These are phyloP conservation scores for Colletotrichum theobromicola DNA, from an alignment of 2,329 filamentous ascomycete genomes.

Conservation along the genomic window DNA sequence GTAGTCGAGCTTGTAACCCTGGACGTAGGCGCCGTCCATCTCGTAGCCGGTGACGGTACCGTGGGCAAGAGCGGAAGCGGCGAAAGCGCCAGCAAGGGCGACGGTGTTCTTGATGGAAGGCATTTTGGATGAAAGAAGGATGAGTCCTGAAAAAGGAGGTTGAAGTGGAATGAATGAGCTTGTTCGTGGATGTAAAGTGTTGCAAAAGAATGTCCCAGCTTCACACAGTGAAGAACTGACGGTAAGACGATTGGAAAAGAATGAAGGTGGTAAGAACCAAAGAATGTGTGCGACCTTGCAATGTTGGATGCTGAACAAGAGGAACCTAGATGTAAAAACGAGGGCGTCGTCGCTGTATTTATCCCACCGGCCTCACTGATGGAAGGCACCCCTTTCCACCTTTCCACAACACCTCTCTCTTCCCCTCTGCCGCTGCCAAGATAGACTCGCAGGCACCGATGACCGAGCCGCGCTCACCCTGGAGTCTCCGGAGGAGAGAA, in stretches of 20 bases:
- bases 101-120: conserved; percentile 9
- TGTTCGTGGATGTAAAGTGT: conserved; percentile 8
- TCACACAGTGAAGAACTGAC: conserved; percentile 23
- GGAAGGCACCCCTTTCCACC: background rate
- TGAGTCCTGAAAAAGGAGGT: background rate
- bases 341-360: conserved; percentile 4
- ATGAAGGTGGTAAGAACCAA: conserved; percentile 19
- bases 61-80: conserved; percentile 20
- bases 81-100: conserved; percentile 22
- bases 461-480: background rate
- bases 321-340: background rate
- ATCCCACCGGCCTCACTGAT: background rate
- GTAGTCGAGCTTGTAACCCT: conserved; percentile 26
- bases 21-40: conserved; percentile 9
- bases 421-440: background rate
- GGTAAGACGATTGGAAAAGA: conserved; percentile 11
- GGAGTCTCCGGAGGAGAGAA: background rate
- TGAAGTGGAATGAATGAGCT: conserved; percentile 7
- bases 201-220: conserved; percentile 23
- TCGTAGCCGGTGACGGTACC: conserved; percentile 16
- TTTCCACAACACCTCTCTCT: background rate
- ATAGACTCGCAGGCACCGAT: background rate
- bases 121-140: background rate
- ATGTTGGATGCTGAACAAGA: conserved; percentile 11
- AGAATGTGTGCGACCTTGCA: conserved; percentile 19